Evolutionary conservation across 768 basidiomycete species (phyloP), one percentile per base, ranked within the genome.

Genomic region (Suillus weaverae): DNA sequence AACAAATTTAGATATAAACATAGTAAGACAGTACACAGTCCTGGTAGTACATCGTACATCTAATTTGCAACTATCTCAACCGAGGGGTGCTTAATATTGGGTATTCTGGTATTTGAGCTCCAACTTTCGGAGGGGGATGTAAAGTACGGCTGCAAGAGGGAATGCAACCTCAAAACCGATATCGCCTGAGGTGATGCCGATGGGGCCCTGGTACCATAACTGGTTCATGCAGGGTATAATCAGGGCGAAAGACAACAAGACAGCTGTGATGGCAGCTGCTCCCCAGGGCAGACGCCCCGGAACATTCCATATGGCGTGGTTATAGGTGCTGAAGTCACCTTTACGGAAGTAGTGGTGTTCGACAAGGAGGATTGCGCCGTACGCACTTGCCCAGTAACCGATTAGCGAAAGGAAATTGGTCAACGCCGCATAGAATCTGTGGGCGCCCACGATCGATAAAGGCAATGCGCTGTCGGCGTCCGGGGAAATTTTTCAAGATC

Each of bases 201-300:
- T 86, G 0, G 90, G 90, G 1, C 91, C 91, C 4, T 77, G 74
- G 70, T 85, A 92, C 85, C 87, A 92, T 16, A 79, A 84, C 70
- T 94, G 90, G 64, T 84, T 78, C 86, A 93, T 93, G 59, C 80
- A 85, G 6, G 89, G 86, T 6, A 92, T 77, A 30, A 88, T 76
- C 26, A 91, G 78, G 8, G 77, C 85, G 62, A 86, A 86, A 3
- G 86, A 79, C 14, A 84, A 77, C 0, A 79, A 62, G 57, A 81
- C 80, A 0, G 91, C 81, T 0, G 79, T 62, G 6, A 90, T 67
- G 3, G 89, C 90, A 4, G 91, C 87, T 26, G 82, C 68, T 2
- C 91, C 92, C 16, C 81, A 77, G 0, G 91, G 91, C 4, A 94
- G 81, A 33, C 75, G 74, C 14, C 69, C 71, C 7, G 84, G 78